These are phyloP conservation scores for Alternaria panax DNA, from an alignment of 2,329 filamentous ascomycete genomes.

Conservation along the genomic window DNA sequence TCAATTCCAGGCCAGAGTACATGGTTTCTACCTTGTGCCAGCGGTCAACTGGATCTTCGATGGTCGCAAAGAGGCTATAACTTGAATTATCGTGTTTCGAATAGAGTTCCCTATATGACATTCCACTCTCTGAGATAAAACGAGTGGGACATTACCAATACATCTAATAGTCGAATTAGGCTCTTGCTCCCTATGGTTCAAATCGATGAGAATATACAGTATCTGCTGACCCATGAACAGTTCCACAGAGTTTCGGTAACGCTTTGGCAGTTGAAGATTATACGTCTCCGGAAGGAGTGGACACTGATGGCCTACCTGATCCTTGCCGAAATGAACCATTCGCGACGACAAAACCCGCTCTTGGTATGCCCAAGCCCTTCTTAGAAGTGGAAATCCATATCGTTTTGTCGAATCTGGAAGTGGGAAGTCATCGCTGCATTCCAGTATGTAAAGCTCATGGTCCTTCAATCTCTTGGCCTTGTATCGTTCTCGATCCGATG, in stretches of 20 bases:
- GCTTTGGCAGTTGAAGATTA: not conserved
- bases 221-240: rapidly evolving
- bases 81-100: rapidly evolving
- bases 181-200: rapidly evolving
- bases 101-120: not conserved
- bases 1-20: not conserved
- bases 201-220: rapidly evolving
- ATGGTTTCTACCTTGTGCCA: not conserved
- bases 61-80: not conserved
- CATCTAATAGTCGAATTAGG: not conserved
- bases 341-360: not conserved
- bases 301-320: not conserved
- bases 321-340: not conserved
- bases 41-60: not conserved
- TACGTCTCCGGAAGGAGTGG: not conserved
- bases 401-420: not conserved
- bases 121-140: not conserved
- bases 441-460: not conserved
- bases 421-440: rapidly evolving
- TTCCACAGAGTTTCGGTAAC: not conserved
- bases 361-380: not conserved
- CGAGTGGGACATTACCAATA: not conserved
- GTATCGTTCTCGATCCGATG: not conserved
- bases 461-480: not conserved
- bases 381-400: not conserved